Conservation (phyloP, 495 filamentous ascomycete genomes). For the Jackrogersella minutella region DNA sequence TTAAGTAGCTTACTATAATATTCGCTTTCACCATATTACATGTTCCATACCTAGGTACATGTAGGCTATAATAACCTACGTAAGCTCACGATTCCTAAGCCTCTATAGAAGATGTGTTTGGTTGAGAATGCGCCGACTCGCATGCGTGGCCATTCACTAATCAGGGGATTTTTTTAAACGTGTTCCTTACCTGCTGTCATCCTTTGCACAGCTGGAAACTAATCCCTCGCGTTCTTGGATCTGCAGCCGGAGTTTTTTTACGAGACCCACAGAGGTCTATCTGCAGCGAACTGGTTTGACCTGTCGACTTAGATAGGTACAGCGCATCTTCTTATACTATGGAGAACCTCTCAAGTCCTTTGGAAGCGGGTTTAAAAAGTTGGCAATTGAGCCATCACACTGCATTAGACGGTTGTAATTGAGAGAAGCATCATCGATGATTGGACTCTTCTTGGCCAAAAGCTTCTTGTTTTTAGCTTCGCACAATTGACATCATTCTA, state of each 20-base stretch:
- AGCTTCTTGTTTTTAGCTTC: slow-evolving; percentile 5
- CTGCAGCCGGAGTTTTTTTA: slow-evolving; percentile 4
- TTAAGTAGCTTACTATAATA: background rate
- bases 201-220: background rate
- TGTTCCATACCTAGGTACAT: too few relatives aligned
- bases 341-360: background rate
- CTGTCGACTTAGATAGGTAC: background rate
- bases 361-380: background rate
- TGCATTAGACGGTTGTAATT: slow-evolving; percentile 5
- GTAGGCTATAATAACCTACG: background rate
- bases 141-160: slow-evolving; percentile 2
- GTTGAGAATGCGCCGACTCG: background rate
- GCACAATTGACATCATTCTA: slow-evolving; percentile 15
- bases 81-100: background rate
- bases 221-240: background rate
- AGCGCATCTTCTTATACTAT: background rate
- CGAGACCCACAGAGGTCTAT: background rate
- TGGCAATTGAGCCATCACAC: background rate
- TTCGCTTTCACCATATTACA: too few relatives aligned
- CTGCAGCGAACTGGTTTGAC: background rate
- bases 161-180: background rate
- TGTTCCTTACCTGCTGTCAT: background rate
- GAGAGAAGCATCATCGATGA: background rate
- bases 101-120: background rate
- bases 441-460: background rate